phyloP scores from a whole-genome alignment of 2,329 filamentous ascomycete genomes.

The Sordariomycetes sp. region DNA sequence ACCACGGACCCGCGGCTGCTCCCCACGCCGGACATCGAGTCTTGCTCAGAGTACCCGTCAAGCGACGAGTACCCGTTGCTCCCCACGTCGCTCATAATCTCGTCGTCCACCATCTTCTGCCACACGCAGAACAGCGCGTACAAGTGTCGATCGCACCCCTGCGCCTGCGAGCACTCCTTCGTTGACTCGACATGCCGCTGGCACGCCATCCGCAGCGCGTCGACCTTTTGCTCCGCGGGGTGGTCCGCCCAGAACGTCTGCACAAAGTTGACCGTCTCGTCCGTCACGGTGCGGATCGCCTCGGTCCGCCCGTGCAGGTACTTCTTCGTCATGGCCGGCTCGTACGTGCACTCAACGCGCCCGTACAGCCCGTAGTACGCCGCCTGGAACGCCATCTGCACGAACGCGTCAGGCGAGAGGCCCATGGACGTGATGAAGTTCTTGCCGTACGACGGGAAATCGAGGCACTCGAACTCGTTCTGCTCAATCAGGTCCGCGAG shows the following conservation, averaged over 20 bases:
- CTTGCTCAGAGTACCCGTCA: slow-evolving; percentile 34
- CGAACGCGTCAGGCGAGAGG: slow-evolving; percentile 92
- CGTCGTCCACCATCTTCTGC: slow-evolving; percentile 78
- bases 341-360: slow-evolving; percentile 86
- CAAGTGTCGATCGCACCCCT: slow-evolving; percentile 84
- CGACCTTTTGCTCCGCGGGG: slow-evolving; percentile 68
- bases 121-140: slow-evolving; percentile 92
- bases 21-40: slow-evolving; percentile 12
- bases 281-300: slow-evolving; percentile 75
- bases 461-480: slow-evolving; percentile 87
- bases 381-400: slow-evolving; percentile 98
- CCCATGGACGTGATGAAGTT: slow-evolving; percentile 97
- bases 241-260: slow-evolving; percentile 92
- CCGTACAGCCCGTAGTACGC: slow-evolving; percentile 97
- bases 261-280: slow-evolving; percentile 77
- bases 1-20: slow-evolving; percentile 5
- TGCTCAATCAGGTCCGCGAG: slow-evolving; percentile 91
- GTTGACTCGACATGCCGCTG: slow-evolving; percentile 71
- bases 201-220: slow-evolving; percentile 71
- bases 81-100: slow-evolving; percentile 38
- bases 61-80: slow-evolving; percentile 54
- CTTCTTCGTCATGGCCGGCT: slow-evolving; percentile 95
- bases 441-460: slow-evolving; percentile 84
- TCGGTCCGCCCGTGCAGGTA: slow-evolving; percentile 91
- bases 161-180: slow-evolving; percentile 73